Evolutionary conservation across 1,139 yeast genomes (phyloP).

Genomic region (Entelexis paramagnoliae): DNA sequence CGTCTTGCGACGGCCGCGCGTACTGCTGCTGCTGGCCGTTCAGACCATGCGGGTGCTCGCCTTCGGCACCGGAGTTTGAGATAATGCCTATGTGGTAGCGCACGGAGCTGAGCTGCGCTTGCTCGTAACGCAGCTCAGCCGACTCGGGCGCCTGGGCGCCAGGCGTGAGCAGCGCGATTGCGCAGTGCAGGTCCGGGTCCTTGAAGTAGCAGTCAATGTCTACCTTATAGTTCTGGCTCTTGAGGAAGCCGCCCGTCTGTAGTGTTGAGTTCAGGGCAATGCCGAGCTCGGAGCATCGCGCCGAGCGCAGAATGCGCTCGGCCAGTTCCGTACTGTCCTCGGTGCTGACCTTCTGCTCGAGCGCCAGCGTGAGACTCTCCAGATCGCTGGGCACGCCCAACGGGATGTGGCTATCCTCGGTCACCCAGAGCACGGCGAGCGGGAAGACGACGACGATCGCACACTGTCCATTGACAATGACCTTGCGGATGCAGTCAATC

Average conservation of each 20-base stretch:
- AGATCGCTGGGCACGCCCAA: conserved; percentile 13
- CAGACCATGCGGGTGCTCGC: not conserved
- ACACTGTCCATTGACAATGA: conserved; percentile 16
- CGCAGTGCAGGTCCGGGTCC: conserved; percentile 19
- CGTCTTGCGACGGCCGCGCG: not conserved
- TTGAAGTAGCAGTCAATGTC: conserved; percentile 21
- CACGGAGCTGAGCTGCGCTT: conserved; percentile 21
- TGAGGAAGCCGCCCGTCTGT: conserved; percentile 10
- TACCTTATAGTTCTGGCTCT: conserved; percentile 12
- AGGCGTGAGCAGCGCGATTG: conserved; percentile 22
- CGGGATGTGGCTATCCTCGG: conserved; percentile 14
- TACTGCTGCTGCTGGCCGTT: not conserved
- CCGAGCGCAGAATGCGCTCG: conserved; percentile 15
- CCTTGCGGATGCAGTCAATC: conserved; percentile 13
- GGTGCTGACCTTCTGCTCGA: conserved; percentile 16
- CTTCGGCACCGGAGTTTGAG: not conserved
- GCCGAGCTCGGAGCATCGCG: conserved; percentile 17
- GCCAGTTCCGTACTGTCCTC: conserved; percentile 17
- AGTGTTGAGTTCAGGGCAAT: conserved; percentile 13
- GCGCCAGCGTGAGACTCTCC: conserved; percentile 14
- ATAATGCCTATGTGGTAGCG: conserved; percentile 20
- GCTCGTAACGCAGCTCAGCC: conserved; percentile 17
- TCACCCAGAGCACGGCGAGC: conserved; percentile 20
- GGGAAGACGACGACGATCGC: conserved; percentile 18
- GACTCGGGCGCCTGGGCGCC: conserved; percentile 6